Evolutionary conservation across 1,284 basidiomycete species (phyloP).

Genomic region (Irpex lacteus): DNA sequence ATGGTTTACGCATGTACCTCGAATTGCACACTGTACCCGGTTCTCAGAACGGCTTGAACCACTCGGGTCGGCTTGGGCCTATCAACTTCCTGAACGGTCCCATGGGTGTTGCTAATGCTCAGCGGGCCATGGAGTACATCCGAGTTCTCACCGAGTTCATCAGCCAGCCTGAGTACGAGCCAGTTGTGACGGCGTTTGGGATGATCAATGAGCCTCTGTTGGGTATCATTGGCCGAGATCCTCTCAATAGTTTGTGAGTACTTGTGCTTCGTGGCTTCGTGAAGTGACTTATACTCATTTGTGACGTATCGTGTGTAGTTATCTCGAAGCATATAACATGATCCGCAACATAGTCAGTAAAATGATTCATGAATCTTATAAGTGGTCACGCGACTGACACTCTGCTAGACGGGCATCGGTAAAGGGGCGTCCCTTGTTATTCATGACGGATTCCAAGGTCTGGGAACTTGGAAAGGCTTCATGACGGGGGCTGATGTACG

Average conservation of each 20-base stretch:
- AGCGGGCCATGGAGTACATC: constrained; percentile 66
- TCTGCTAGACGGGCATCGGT: constrained; percentile 40
- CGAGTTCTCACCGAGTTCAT: constrained; percentile 74
- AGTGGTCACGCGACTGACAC: not conserved
- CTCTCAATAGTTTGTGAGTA: constrained; percentile 43
- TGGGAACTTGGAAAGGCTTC: constrained; percentile 56
- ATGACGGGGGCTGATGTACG: constrained; percentile 56
- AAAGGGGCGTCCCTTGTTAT: constrained; percentile 64
- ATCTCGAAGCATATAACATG: constrained; percentile 61
- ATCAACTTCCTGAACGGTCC: constrained; percentile 63
- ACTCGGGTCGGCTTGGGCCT: constrained; percentile 48
- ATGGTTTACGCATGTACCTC: constrained; percentile 83
- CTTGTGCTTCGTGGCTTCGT: not conserved
- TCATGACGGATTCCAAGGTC: constrained; percentile 58
- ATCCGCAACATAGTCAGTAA: constrained; percentile 68
- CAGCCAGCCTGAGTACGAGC: constrained; percentile 61
- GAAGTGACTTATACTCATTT: not conserved
- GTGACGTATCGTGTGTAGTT: constrained; percentile 30
- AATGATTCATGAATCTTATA: not conserved
- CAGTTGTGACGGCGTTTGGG: constrained; percentile 60
- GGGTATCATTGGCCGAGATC: constrained; percentile 41
- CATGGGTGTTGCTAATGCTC: constrained; percentile 75
- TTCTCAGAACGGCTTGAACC: constrained; percentile 68
- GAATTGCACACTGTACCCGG: constrained; percentile 85
- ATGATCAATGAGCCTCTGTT: constrained; percentile 52